Conservation (phyloP, 2,329 filamentous ascomycete genomes). For the Graphilbum sp. region DNA sequence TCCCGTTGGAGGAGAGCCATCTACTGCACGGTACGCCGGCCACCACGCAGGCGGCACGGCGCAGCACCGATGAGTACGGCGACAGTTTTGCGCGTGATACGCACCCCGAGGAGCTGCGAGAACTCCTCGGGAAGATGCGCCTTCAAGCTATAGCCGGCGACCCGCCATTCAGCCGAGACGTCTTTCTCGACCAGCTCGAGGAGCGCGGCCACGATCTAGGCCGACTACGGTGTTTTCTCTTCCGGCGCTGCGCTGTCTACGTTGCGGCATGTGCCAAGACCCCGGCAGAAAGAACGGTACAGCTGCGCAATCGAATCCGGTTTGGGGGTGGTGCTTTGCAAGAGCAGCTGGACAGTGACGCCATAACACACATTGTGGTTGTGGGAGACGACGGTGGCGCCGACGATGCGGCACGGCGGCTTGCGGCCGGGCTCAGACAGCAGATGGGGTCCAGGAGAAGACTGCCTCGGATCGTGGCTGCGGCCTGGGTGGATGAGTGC, state of each 20-base stretch:
- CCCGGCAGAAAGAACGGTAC: neutral
- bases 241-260: slow-evolving; percentile 27
- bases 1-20: slow-evolving; percentile 46
- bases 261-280: slow-evolving; percentile 16
- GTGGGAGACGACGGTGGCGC: slow-evolving; percentile 14
- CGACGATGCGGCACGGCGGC: slow-evolving; percentile 22
- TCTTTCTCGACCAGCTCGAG: slow-evolving; percentile 38
- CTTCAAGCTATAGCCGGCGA: slow-evolving; percentile 10
- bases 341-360: slow-evolving; percentile 29
- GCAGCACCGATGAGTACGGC: slow-evolving; percentile 57
- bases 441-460: slow-evolving; percentile 28
- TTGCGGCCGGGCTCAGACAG: slow-evolving; percentile 12
- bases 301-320: slow-evolving; percentile 35
- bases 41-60: slow-evolving; percentile 34
- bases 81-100: slow-evolving; percentile 67
- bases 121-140: slow-evolving; percentile 20
- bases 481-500: slow-evolving; percentile 61
- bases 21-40: slow-evolving; percentile 52
- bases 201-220: slow-evolving; percentile 36
- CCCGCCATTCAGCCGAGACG: slow-evolving; percentile 22
- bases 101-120: slow-evolving; percentile 17
- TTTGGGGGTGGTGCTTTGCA: slow-evolving; percentile 54
- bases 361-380: slow-evolving; percentile 60
- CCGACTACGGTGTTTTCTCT: slow-evolving; percentile 34
- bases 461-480: slow-evolving; percentile 53